A percentile compares a stretch with the other conserved stretches of the same genome.
phyloP scores from a whole-genome alignment of 202 grass and related monocot species.

The Schoenoplectus tabernaemontani region DNA sequence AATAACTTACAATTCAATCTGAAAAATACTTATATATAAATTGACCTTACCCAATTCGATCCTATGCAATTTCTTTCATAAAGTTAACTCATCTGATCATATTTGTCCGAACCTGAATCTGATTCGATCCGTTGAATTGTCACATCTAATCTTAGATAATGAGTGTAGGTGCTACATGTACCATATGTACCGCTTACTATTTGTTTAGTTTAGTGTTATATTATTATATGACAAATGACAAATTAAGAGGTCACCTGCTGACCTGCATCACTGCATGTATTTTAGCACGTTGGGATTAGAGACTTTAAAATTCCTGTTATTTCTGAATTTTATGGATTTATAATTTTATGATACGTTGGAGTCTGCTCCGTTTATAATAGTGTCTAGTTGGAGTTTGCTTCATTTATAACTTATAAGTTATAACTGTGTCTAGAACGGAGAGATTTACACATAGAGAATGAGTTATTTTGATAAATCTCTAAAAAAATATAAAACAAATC shows the following conservation, averaged over 20 bases:
- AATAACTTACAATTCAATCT: no score
- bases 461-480: no score
- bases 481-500: no score
- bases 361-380: background rate
- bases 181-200: background rate
- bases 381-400: no score
- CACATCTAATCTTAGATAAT: background rate
- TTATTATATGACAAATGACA: slow-evolving; percentile 3
- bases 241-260: slow-evolving; percentile 9
- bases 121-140: no score
- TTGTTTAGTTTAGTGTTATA: background rate
- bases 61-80: no score
- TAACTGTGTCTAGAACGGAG: background rate
- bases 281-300: slow-evolving; percentile 14
- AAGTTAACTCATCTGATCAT: no score
- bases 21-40: no score
- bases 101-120: no score
- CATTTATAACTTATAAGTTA: no score
- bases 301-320: background rate
- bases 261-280: slow-evolving; percentile 7
- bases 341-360: background rate
- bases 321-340: background rate
- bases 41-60: no score
- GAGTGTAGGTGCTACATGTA: slow-evolving; percentile 11
- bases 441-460: no score